Percentiles rank a stretch among this genome's conserved stretches.
These are phyloP conservation scores for Ensete glaucum DNA, from an alignment of 176 grass and related monocot species.

Conservation along the genomic window DNA sequence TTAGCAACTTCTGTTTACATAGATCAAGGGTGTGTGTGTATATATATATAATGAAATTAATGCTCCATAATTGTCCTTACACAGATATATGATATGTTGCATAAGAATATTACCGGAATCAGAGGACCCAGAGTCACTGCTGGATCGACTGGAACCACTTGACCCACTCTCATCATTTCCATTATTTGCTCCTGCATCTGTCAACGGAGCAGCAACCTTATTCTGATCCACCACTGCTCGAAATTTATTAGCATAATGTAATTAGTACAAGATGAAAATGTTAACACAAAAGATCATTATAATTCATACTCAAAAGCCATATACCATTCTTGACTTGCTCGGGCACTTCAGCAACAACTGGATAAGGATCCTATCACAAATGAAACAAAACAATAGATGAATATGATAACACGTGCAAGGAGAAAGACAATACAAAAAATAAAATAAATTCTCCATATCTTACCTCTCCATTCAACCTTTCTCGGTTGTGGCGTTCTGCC, in stretches of 20 bases:
- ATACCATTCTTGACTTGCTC: conserved; percentile 46
- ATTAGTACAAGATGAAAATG: conserved; percentile 15
- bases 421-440: conserved; percentile 1
- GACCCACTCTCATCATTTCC: conserved; percentile 60
- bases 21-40: neutral
- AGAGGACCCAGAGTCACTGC: conserved; percentile 85
- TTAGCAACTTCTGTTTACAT: neutral
- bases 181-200: conserved; percentile 36
- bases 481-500: conserved; percentile 29
- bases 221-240: conserved; percentile 38
- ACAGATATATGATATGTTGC: neutral
- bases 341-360: conserved; percentile 32
- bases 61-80: too few relatives aligned
- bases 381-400: neutral
- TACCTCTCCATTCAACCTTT: conserved; percentile 49
- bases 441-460: neutral
- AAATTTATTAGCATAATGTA: conserved; percentile 17
- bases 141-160: conserved; percentile 69
- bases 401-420: neutral
- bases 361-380: conserved; percentile 32
- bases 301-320: neutral
- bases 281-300: neutral
- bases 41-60: too few relatives aligned
- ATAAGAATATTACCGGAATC: conserved; percentile 64
- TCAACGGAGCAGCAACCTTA: conserved; percentile 34